Base-by-base conservation (phyloP, 768 basidiomycete species). In the Kwoniella pini region DNA sequence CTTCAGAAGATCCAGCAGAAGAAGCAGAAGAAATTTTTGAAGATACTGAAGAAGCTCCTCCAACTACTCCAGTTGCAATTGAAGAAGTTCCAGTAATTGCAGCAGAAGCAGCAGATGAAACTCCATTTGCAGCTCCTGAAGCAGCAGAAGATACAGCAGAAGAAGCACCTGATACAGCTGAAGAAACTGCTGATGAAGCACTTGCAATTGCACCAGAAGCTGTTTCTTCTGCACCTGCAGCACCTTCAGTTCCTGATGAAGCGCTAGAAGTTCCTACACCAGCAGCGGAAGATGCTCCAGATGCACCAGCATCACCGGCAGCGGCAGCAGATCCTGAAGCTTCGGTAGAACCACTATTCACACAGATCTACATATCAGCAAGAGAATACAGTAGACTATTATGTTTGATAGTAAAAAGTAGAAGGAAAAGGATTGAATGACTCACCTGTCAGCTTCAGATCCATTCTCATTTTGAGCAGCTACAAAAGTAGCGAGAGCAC, bases 391-490 rank as follows among this genome's bases (percentile, higher is more conserved):
- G 24, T 15, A 36, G 15, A 36, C 7, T 9, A 7, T 9, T 36
- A 36, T 36, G 15, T 7, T 7, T 9, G 10, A 26, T 46, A 11
- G 45, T 46, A 12, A 15, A 26, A 46, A 13, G 27, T 21, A 46
- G 44, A 24, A 24, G 19, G 7, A 22, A 10, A 42, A 22, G 24
- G 44, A 22, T 6, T 22, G 44, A 24, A 46, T 7, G 33, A 59
- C 57, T 59, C 50, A 59, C 57, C 31, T 19, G 7, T 57, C 55
- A 38, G 44, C 43, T 15, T 33, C 43, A n/a, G 40, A 43, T 22
- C 57, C 57, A 24, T 59, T 59, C 57, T 59, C 57, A 22, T 45
- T 44, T 39, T 59, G 57, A 22, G 57, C 57, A 45, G 49, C 49
- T 31, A 59, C 57, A 3, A 49, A 39, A 13, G 55, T 49, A 44